phyloP scores from a whole-genome alignment of 2,329 filamentous ascomycete species.

The Podosphaera leucotricha region DNA sequence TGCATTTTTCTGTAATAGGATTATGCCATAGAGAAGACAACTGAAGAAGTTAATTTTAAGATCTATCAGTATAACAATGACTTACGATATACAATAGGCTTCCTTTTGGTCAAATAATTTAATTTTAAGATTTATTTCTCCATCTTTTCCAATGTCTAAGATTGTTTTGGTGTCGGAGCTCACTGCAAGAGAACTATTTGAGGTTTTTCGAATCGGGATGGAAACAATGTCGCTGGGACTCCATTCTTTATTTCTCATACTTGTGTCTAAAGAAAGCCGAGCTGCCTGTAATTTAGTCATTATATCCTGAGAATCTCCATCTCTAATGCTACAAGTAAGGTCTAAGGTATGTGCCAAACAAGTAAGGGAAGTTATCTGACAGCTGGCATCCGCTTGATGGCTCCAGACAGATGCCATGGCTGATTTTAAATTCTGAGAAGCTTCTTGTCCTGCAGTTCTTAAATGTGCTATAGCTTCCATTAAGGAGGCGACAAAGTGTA shows the following conservation, averaged over 20 bases:
- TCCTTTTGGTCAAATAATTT: slow-evolving; percentile 37
- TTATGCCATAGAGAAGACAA: slow-evolving; percentile 12
- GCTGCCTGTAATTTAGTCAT: slow-evolving; percentile 36
- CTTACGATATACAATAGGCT: slow-evolving; percentile 18
- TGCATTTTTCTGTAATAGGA: slow-evolving; percentile 26
- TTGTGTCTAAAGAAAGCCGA: slow-evolving; percentile 36
- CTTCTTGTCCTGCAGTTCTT: slow-evolving; percentile 37
- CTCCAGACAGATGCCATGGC: slow-evolving; percentile 53
- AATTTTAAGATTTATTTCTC: slow-evolving; percentile 32
- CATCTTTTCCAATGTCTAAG: slow-evolving; percentile 23
- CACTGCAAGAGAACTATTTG: slow-evolving; percentile 24
- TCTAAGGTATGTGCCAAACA: slow-evolving; percentile 44
- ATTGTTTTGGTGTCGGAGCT: slow-evolving; percentile 33
- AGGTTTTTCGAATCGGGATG: slow-evolving; percentile 31
- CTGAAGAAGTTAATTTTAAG: slow-evolving; percentile 5
- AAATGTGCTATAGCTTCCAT: slow-evolving; percentile 49
- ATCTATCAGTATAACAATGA: not conserved
- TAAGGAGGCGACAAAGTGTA: slow-evolving; percentile 40
- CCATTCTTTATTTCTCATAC: slow-evolving; percentile 17
- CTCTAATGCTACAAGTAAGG: slow-evolving; percentile 42
- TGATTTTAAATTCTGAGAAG: slow-evolving; percentile 44
- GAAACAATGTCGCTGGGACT: slow-evolving; percentile 22
- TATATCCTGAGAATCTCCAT: slow-evolving; percentile 32
- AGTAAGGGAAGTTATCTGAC: slow-evolving; percentile 40
- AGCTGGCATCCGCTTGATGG: slow-evolving; percentile 41